Evolutionary conservation across 106 monocot genomes (phyloP).

Genomic region (Acanthochlamys bracteata): DNA sequence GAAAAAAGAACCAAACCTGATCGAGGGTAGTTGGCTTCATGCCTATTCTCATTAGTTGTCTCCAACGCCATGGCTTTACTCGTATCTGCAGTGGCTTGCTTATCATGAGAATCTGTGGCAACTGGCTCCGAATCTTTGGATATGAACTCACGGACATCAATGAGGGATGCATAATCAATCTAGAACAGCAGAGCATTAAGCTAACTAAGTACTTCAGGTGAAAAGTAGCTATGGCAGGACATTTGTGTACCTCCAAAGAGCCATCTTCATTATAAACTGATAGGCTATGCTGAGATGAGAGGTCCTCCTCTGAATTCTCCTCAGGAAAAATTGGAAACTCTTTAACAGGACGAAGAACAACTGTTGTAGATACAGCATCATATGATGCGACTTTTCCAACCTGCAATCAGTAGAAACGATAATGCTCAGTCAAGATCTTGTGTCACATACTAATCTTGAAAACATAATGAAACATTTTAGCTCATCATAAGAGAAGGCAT

Average conservation of each 20-base stretch:
- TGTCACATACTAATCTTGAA: too few species aligned
- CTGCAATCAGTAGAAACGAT: conserved; percentile 20
- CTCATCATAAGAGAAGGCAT: conserved; percentile 14
- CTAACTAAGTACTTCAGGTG: too few species aligned
- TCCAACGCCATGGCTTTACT: neutral
- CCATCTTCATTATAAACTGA: conserved; percentile 81
- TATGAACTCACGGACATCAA: conserved; percentile 68
- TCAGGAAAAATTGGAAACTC: conserved; percentile 38
- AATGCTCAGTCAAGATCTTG: too few species aligned
- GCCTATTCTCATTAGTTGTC: neutral
- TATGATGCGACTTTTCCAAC: conserved; percentile 75
- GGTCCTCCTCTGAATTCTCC: conserved; percentile 20
- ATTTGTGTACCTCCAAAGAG: conserved; percentile 61
- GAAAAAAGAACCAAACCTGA: too few species aligned
- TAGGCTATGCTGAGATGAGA: conserved; percentile 4
- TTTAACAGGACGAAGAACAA: conserved; percentile 45
- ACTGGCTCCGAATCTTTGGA: conserved; percentile 4
- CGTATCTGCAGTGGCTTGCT: neutral
- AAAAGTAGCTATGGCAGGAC: too few species aligned
- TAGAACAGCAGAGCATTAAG: conserved; percentile 10
- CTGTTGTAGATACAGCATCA: conserved; percentile 32
- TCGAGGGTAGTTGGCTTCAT: too few species aligned
- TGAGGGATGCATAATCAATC: conserved; percentile 65
- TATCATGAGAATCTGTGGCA: neutral
- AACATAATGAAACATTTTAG: neutral